Base-by-base conservation (phyloP, 768 basidiomycete species). In the Collybia sp. region DNA sequence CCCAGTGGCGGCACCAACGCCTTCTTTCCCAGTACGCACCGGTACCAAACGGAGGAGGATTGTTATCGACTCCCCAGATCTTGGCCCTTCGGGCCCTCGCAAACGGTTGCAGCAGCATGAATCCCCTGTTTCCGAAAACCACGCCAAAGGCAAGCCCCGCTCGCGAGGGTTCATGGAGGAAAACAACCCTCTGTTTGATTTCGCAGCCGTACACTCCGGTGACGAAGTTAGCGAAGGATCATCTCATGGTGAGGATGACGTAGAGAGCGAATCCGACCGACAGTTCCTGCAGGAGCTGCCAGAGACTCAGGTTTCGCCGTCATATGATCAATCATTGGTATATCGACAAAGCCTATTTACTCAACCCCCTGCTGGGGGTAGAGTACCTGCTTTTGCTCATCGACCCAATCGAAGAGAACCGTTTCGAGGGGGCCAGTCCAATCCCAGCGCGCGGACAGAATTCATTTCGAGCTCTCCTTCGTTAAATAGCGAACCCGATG, bases 191-290 rank as follows among this genome's bases (percentile, higher is more conserved):
- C 69, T 82, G 58, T 70, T 88, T 43, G 88, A 88, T 53, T 69
- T 78, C 30, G 84, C 83, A 58, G 90, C 90, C 2, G 63, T 63
- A 13, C 90, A 91, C 55, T 93, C 91, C 8, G 90, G 88, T 15
- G 88, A 88, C 46, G 90, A 92, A 56, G 70, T 72, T 45, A 84
- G 83, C 54, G 75, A 71, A 45, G 87, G 86, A 30, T 70, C 68
- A 1, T 83, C 82, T 1, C 71, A 66, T 30, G 72, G 66, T 54
- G 77, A 72, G 50, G 75, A 79, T 33, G 73, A 77, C 18, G 69
- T 66, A 19, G 85, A 85, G 55, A 76, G 71, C 57, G 87, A 85
- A 55, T 80, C 77, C 30, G 88, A 92, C 56, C 68, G 75, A 39
- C 67, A 61, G 51, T 93, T 93, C 64, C 61, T 89, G 30, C 71